Base-by-base conservation (phyloP, 495 filamentous ascomycete genomes). In the Aspergillus taichungensis region DNA sequence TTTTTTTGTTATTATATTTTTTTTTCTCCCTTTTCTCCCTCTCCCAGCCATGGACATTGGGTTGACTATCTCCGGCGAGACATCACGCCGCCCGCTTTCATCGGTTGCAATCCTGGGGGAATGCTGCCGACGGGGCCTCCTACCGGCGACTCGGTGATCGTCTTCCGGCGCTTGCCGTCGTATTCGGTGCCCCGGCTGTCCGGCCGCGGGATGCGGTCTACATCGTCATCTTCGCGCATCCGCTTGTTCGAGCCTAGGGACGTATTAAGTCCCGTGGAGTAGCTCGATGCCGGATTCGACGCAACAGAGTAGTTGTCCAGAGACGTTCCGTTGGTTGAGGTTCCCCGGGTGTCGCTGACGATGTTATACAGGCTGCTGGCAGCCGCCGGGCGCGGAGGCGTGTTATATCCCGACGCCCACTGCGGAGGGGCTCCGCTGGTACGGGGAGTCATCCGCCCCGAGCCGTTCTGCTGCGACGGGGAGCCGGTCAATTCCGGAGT, bases 311-410 rank as follows among this genome's bases (percentile, higher is more conserved):
- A 94, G 27, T 79, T 78, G 56, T 90, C 87, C 1, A 71, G 67
- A 1, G 77, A 56, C 1, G 76, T 56, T 6, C 87, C 87, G 51
- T 90, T 91, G 12, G 71, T 61, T 6, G 79, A 67, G 1, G 79
- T 71, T 5, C 77, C 80, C 12, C 87, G 78, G 45, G 88, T 85
- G 61, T 91, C 88, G 56, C 82, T 90, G 62, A 95, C 90, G 37
- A 91, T 80, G 66, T 84, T 92, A 73, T 95, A 95, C 34, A 95
- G 69, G 53, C 82, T 92, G 63, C 87, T 88, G 0, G 86, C 79
- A 5, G 85, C 75, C 11, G 72, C 46, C 8, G 73, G 74, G 27
- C 88, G 80, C 30, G 90, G 92, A 37, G 92, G 87, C 1, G 88
- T 94, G 44, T 71, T 80, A 62, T 85, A 91, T 37, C 88, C 89